Evolutionary conservation across 192 early-diverging fungal genomes (phyloP).

Genomic region (Mortierella antarctica): DNA sequence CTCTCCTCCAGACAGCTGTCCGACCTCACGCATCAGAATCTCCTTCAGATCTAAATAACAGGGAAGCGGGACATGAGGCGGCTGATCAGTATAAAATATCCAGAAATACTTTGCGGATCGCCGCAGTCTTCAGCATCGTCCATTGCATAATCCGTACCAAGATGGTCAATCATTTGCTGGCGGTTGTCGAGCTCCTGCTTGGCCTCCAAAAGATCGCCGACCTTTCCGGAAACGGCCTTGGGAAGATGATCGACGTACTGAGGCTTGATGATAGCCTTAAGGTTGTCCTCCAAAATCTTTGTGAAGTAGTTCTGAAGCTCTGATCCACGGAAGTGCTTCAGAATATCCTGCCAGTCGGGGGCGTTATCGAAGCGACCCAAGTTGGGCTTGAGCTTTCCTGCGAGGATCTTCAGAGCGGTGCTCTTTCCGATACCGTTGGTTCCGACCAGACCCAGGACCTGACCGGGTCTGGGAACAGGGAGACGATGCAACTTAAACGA

Average conservation of each 20-base stretch:
- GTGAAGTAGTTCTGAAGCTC: slow-evolving; percentile 99
- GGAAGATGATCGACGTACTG: slow-evolving; percentile 96
- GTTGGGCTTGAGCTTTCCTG: slow-evolving; percentile 96
- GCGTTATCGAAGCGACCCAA: slow-evolving; percentile 86
- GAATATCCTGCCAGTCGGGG: slow-evolving; percentile 96
- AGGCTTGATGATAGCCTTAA: slow-evolving; percentile 95
- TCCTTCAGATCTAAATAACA: slow-evolving; percentile 76
- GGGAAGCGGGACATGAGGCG: background rate
- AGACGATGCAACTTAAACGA: slow-evolving; percentile 98
- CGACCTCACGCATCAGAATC: slow-evolving; percentile 85
- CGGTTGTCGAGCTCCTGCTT: slow-evolving; percentile 82
- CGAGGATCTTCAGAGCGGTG: slow-evolving; percentile 94
- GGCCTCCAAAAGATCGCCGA: slow-evolving; percentile 74
- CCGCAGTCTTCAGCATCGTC: no score
- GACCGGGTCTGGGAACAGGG: slow-evolving; percentile 94
- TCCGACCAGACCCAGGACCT: slow-evolving; percentile 96
- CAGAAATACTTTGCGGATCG: no score
- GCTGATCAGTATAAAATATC: no score
- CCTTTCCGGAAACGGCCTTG: slow-evolving; percentile 81
- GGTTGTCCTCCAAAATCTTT: slow-evolving; percentile 95
- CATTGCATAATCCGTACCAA: slow-evolving; percentile 60
- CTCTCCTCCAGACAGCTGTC: slow-evolving; percentile 94
- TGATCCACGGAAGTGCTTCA: slow-evolving; percentile 95
- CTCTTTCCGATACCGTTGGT: slow-evolving; percentile 98
- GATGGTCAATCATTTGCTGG: slow-evolving; percentile 75